Percentiles rank a stretch among this genome's conserved stretches.
Conservation (phyloP, 768 basidiomycete species). For the Naganishia kalamii region DNA sequence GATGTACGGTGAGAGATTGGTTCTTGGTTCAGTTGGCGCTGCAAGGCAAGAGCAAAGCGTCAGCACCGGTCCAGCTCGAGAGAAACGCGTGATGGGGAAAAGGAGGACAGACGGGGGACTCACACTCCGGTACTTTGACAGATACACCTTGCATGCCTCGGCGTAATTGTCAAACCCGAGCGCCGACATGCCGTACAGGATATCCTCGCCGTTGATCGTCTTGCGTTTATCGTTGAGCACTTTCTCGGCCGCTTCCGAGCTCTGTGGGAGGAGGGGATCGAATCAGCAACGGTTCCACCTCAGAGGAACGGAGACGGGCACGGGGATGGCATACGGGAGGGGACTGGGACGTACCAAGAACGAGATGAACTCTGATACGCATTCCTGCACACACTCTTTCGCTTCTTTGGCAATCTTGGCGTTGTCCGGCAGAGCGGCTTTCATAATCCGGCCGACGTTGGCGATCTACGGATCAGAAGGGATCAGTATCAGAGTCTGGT, state of each 20-base stretch:
- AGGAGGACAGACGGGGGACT: conserved; percentile 10
- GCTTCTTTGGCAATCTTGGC: conserved; percentile 98
- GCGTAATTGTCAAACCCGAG: conserved; percentile 94
- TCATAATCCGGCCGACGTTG: conserved; percentile 98
- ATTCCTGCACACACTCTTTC: conserved; percentile 97
- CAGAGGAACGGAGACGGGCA: background rate
- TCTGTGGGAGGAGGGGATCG: conserved; percentile 42
- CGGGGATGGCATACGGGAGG: no score
- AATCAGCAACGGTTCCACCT: background rate
- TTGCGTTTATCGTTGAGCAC: conserved; percentile 92
- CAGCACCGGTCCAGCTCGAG: background rate
- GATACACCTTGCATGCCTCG: conserved; percentile 82
- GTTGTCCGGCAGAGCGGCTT: conserved; percentile 74
- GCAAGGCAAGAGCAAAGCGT: background rate
- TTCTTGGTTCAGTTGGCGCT: conserved; percentile 12
- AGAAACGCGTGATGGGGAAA: background rate
- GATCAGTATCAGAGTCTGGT: background rate
- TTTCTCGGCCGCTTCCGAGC: conserved; percentile 91
- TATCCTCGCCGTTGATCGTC: conserved; percentile 96
- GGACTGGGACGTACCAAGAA: conserved; percentile 60
- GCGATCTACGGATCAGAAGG: conserved; percentile 63
- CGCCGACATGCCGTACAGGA: conserved; percentile 84
- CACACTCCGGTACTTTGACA: conserved; percentile 82
- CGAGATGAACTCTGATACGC: conserved; percentile 94
- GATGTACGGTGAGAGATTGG: conserved; percentile 9